phyloP scores from a whole-genome alignment of 2,329 filamentous ascomycete species.

The Aspergillus tanneri region DNA sequence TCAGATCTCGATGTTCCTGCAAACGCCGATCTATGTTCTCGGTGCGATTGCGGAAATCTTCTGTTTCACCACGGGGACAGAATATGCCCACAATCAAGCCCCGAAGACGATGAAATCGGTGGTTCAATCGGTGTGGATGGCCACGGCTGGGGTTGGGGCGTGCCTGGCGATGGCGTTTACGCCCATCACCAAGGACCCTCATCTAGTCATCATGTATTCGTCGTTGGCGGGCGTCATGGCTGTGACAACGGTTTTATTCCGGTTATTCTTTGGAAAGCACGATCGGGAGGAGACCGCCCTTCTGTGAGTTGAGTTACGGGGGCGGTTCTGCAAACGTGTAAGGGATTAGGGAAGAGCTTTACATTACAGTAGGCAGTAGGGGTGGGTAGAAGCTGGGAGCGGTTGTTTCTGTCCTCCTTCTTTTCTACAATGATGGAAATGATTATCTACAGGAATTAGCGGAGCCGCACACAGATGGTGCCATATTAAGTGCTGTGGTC shows the following conservation, averaged over 20 bases:
- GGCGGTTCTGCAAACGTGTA: no score
- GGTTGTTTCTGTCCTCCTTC: no score
- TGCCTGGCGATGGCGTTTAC: neutral
- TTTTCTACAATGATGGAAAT: no score
- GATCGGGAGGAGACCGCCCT: no score
- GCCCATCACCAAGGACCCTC: neutral
- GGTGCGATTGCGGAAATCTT: neutral
- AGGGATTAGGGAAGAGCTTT: no score
- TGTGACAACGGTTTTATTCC: neutral
- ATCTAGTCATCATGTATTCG: neutral
- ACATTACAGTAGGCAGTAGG: no score
- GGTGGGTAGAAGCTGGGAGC: no score
- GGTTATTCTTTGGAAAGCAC: neutral
- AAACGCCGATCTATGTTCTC: neutral
- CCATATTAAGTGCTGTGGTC: no score
- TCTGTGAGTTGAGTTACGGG: no score
- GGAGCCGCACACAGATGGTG: no score
- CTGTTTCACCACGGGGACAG: neutral
- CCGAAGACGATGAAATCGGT: neutral
- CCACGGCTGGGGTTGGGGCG: neutral
- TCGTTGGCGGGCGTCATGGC: neutral
- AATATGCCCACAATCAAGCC: neutral
- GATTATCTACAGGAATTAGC: no score
- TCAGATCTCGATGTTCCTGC: neutral
- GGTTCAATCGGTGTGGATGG: neutral